Conservation (phyloP, 805 yeast genomes). For the Lipomyces anomalus region DNA sequence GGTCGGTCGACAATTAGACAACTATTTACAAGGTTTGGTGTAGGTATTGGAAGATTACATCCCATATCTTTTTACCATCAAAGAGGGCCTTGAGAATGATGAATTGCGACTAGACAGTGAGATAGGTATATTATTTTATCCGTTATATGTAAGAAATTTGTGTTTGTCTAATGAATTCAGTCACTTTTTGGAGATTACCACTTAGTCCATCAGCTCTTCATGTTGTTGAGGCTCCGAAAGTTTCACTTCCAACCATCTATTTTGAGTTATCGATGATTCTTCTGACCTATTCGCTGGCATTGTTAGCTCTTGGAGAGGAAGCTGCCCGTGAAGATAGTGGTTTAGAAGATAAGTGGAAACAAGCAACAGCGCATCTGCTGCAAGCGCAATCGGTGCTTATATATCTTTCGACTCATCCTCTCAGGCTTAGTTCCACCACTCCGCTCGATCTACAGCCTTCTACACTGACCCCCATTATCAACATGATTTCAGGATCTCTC, state of each 20-base stretch:
- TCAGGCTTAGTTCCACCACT: constrained; percentile 5
- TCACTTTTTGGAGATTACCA: constrained; percentile 30
- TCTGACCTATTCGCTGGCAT: constrained; percentile 17
- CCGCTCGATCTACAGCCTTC: constrained; percentile 26
- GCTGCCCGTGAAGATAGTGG: constrained; percentile 3
- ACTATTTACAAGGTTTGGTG: too few relatives aligned
- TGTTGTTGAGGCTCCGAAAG: constrained; percentile 13
- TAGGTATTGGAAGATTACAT: constrained; percentile 30
- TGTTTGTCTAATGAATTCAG: too few relatives aligned
- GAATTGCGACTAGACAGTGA: constrained; percentile 21
- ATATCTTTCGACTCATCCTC: constrained; percentile 24
- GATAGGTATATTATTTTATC: constrained; percentile 6
- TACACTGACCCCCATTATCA: constrained; percentile 25
- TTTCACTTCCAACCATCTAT: constrained; percentile 15
- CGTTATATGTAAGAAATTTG: not conserved
- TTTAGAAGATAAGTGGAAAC: constrained; percentile 21
- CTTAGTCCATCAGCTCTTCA: constrained; percentile 10
- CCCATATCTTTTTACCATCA: constrained; percentile 24
- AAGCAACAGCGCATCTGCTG: constrained; percentile 28
- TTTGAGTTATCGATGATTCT: constrained; percentile 19
- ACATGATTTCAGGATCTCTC: constrained; percentile 28
- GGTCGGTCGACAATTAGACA: too few relatives aligned
- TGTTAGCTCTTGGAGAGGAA: constrained; percentile 18
- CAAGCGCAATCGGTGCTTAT: constrained; percentile 26
- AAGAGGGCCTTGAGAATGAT: constrained; percentile 21